Evolutionary conservation across 202 grass and related monocot genomes (phyloP).

Genomic region (Eragrostis tef): DNA sequence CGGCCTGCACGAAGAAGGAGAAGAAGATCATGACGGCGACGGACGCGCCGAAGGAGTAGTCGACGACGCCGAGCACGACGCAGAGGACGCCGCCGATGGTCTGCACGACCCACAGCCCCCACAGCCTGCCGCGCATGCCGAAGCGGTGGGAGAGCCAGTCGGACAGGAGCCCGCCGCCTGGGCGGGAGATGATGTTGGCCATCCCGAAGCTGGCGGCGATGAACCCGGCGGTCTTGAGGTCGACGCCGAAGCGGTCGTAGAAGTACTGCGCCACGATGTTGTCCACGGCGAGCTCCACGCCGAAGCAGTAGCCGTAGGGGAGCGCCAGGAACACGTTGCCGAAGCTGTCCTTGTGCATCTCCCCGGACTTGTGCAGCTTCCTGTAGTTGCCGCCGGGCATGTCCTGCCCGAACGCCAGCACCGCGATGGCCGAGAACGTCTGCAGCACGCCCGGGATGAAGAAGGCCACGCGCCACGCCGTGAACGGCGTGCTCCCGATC

Average conservation of each 20-base stretch:
- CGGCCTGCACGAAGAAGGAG: conserved; percentile 84
- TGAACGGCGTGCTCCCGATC: conserved; percentile 71
- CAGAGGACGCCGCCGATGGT: conserved; percentile 70
- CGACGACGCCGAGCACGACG: conserved; percentile 60
- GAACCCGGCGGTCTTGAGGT: conserved; percentile 63
- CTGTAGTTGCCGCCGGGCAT: conserved; percentile 86
- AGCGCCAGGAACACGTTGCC: conserved; percentile 66
- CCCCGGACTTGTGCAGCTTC: conserved; percentile 66
- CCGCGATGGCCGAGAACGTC: conserved; percentile 66
- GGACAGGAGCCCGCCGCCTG: conserved; percentile 67
- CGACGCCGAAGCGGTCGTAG: conserved; percentile 79
- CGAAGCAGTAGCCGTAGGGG: conserved; percentile 95
- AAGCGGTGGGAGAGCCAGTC: conserved; percentile 69
- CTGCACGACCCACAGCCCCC: conserved; percentile 82
- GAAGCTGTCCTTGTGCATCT: conserved; percentile 84
- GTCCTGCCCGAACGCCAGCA: conserved; percentile 78
- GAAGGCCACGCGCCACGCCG: conserved; percentile 85
- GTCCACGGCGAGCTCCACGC: conserved; percentile 82
- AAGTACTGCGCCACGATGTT: conserved; percentile 95
- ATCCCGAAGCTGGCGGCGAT: conserved; percentile 93
- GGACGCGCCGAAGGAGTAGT: conserved; percentile 56
- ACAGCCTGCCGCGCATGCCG: conserved; percentile 88
- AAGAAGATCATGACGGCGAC: conserved; percentile 79
- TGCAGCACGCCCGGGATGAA: conserved; percentile 85
- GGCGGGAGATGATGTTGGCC: conserved; percentile 81